These are phyloP conservation scores for Singerocomus rubriflavus DNA, from an alignment of 1,284 basidiomycete species.

Conservation along the genomic window DNA sequence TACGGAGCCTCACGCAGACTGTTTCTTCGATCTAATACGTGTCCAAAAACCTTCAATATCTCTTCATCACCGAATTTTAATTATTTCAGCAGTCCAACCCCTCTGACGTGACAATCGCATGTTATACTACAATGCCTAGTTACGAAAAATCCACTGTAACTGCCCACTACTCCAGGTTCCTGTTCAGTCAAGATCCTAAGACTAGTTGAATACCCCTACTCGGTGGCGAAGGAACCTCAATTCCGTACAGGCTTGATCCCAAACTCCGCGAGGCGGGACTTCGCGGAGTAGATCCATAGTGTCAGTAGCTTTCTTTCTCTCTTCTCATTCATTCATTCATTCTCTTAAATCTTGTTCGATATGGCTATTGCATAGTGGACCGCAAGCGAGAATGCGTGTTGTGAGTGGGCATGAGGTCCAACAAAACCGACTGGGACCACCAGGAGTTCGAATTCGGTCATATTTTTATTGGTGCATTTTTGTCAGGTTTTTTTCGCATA, in stretches of 20 bases:
- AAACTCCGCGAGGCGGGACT: slow-evolving; percentile 23
- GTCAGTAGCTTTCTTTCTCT: neutral
- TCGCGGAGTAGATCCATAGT: slow-evolving; percentile 21
- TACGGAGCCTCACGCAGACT: slow-evolving; percentile 6
- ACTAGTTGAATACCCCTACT: neutral
- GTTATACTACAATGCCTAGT: neutral
- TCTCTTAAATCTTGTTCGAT: too few relatives aligned
- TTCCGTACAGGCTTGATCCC: slow-evolving; percentile 3
- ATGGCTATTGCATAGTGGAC: too few relatives aligned
- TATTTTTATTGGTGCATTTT: too few relatives aligned
- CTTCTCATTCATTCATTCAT: too few relatives aligned
- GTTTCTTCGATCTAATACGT: neutral
- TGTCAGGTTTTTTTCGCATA: neutral
- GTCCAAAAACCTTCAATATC: neutral
- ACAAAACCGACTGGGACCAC: neutral
- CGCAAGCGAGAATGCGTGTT: neutral
- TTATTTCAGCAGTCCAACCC: slow-evolving; percentile 1
- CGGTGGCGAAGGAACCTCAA: slow-evolving; percentile 3
- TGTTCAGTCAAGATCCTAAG: neutral
- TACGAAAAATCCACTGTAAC: neutral
- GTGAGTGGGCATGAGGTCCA: neutral
- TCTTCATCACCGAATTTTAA: neutral
- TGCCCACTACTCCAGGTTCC: neutral
- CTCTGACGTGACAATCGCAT: neutral
- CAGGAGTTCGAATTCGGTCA: neutral